Evolutionary conservation across 2,329 filamentous ascomycete genomes (phyloP).

Genomic region (Colletotrichum abscissum): DNA sequence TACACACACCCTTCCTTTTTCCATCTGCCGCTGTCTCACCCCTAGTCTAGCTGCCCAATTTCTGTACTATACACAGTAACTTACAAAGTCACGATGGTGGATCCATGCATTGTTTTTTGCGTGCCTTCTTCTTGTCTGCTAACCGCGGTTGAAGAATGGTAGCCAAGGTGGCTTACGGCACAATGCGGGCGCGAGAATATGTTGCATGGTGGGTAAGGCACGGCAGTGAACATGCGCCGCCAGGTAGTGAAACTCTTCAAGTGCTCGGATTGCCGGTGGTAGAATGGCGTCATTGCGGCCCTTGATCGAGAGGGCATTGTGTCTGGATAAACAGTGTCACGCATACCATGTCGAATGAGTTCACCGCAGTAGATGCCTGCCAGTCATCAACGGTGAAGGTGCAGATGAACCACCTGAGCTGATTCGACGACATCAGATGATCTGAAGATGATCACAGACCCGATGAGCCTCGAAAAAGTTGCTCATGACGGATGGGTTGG

Average conservation of each 20-base stretch:
- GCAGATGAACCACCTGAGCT: neutral
- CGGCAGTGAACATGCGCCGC: neutral
- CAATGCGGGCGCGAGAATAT: neutral
- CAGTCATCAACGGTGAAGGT: neutral
- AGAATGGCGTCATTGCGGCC: neutral
- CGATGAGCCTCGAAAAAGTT: neutral
- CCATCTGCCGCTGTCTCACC: neutral
- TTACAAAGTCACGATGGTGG: constrained; percentile 4
- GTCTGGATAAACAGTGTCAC: neutral
- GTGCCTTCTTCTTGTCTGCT: neutral
- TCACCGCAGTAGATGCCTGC: neutral
- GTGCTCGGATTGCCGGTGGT: neutral
- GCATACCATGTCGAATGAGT: neutral
- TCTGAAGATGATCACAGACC: neutral
- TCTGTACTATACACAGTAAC: neutral
- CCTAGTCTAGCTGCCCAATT: neutral
- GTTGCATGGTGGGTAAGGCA: neutral
- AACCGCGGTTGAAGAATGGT: neutral
- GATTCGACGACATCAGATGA: neutral
- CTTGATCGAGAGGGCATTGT: neutral
- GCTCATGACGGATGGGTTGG: neutral
- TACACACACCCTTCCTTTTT: neutral
- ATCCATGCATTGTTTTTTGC: neutral
- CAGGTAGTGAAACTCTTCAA: neutral
- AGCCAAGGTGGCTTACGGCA: constrained; percentile 24